phyloP scores from a whole-genome alignment of 148 eudicot genomes.

The Linanthus parryae region DNA sequence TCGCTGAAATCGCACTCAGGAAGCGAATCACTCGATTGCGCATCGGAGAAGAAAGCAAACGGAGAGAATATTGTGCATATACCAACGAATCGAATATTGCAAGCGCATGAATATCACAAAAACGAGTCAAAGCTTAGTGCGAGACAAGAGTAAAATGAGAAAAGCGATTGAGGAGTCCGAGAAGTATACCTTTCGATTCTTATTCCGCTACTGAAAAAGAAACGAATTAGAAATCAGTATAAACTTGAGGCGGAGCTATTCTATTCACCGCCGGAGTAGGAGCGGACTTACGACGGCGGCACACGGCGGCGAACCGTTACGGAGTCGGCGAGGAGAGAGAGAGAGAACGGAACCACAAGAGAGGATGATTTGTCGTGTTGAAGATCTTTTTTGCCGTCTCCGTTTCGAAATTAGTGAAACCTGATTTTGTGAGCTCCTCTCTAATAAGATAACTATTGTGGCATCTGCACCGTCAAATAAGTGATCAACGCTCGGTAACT shows the following conservation, averaged over 20 bases:
- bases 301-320: slow-evolving; percentile 45
- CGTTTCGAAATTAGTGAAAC: no score
- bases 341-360: slow-evolving; percentile 21
- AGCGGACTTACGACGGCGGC: slow-evolving; percentile 22
- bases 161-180: neutral
- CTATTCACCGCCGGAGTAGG: slow-evolving; percentile 3
- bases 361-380: no score
- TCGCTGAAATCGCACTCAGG: neutral
- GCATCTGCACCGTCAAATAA: no score
- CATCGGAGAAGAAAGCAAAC: no score
- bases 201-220: neutral
- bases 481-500: no score
- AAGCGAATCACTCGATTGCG: no score
- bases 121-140: neutral
- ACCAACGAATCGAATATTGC: no score
- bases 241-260: neutral
- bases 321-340: slow-evolving; percentile 37
- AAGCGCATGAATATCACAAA: neutral
- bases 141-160: neutral
- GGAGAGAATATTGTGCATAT: no score
- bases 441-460: no score
- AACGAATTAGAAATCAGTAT: neutral
- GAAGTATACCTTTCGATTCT: no score
- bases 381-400: no score
- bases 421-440: no score